Evolutionary conservation across 2,329 filamentous ascomycete species (phyloP).

Genomic region (Cordyceps militaris): DNA sequence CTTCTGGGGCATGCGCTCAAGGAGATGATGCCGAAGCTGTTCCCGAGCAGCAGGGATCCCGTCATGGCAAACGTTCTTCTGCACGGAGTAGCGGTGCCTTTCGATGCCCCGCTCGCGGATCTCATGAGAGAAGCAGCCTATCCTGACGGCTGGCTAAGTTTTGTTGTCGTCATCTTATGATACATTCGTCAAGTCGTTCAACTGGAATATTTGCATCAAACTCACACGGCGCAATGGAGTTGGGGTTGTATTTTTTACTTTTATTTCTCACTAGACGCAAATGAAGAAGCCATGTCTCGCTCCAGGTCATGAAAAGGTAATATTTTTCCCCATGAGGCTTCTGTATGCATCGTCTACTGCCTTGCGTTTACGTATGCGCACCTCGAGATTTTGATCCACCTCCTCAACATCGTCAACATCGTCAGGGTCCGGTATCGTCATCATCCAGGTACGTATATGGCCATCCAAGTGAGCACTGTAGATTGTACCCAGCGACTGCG

Average conservation of each 20-base stretch:
- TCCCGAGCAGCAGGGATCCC: conserved; percentile 78
- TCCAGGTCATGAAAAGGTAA: conserved; percentile 48
- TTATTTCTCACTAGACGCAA: neutral
- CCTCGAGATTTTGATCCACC: conserved; percentile 34
- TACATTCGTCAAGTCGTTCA: neutral
- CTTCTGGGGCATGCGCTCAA: conserved; percentile 71
- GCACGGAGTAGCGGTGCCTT: conserved; percentile 78
- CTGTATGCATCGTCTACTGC: conserved; percentile 73
- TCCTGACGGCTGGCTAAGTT: conserved; percentile 83
- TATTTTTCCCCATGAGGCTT: conserved; percentile 64
- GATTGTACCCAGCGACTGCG: conserved; percentile 47
- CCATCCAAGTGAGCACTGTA: conserved; percentile 83
- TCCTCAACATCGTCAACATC: conserved; percentile 42
- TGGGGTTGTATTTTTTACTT: neutral
- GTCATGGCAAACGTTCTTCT: conserved; percentile 78
- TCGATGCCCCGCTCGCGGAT: conserved; percentile 73
- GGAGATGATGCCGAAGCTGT: conserved; percentile 67
- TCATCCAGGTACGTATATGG: conserved; percentile 72
- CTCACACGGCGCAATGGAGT: neutral
- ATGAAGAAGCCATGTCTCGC: too few relatives aligned
- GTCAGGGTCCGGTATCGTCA: conserved; percentile 46
- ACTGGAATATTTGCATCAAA: neutral
- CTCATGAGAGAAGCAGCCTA: conserved; percentile 77
- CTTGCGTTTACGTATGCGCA: conserved; percentile 60
- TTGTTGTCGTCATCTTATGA: conserved; percentile 68